These are phyloP conservation scores for Sinapis alba DNA, from an alignment of 441 rosid genomes.

Conservation along the genomic window DNA sequence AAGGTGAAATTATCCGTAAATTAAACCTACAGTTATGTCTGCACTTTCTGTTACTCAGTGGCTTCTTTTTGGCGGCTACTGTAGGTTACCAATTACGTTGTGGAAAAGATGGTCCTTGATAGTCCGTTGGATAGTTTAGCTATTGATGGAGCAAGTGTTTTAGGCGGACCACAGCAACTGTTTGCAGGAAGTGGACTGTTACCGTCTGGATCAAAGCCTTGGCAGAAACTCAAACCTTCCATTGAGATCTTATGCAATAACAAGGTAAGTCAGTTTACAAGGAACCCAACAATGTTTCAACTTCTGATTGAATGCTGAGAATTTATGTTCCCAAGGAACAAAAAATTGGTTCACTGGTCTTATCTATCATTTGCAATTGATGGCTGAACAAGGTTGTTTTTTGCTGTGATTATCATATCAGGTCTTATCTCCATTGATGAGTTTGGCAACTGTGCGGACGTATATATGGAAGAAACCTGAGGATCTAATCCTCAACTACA, in stretches of 20 bases:
- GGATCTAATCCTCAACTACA: constrained; percentile 92
- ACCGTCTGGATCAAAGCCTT: constrained; percentile 71
- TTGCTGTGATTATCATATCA: constrained; percentile 40
- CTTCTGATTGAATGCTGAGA: background rate
- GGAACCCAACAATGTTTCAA: constrained; percentile 34
- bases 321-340: background rate
- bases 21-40: background rate
- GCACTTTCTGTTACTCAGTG: background rate
- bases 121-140: constrained; percentile 67
- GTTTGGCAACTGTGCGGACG: constrained; percentile 95
- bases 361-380: background rate
- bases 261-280: constrained; percentile 62
- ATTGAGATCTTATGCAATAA: constrained; percentile 95
- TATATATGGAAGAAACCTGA: constrained; percentile 98
- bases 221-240: constrained; percentile 85
- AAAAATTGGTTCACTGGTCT: constrained; percentile 8
- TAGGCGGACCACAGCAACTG: constrained; percentile 70
- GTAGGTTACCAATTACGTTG: constrained; percentile 93
- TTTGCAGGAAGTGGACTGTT: constrained; percentile 70
- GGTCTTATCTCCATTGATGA: constrained; percentile 97
- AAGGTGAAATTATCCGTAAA: constrained; percentile 50
- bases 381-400: constrained; percentile 14
- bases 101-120: constrained; percentile 96
- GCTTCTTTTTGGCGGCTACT: constrained; percentile 20
- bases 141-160: constrained; percentile 65